Base-by-base conservation (phyloP, 148 eudicot species). In the Fagopyrum homotropicum region DNA sequence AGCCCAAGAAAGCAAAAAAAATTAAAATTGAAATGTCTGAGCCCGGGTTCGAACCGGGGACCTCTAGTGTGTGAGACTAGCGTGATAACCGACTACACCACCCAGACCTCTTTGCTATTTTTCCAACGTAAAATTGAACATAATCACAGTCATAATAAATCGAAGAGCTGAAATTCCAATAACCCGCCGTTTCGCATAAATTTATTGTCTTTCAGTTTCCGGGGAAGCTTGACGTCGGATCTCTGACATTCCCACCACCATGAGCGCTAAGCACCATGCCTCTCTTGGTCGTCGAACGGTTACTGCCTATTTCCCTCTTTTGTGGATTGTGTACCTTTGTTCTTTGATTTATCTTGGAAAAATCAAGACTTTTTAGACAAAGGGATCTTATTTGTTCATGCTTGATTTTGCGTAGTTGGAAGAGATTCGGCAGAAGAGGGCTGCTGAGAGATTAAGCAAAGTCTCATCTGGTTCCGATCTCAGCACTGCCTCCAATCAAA, bases 21-120 rank as follows among this genome's bases (percentile, higher is more conserved):
- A 22, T 22, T 22, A 22, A 22, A 22, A 22, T 22, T 22, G 0
- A 22, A 22, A 6, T 88, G 90, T 92, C 92, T 94, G 93, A 91
- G 96, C 98, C 98, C 97, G 92, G 96, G 90, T 92, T 92, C 97
- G 97, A 94, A 94, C 97, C 89, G 97, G 92, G 97, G 96, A 91
- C 98, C 98, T 94, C 91, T 89, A 90, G 96, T 89, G 98, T 94
- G 97, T 90, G 97, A 94, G 96, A 90, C 98, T 92, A 94, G 91
- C 96, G 96, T 90, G 98, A 94, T 94, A 94, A 91, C 96, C 93
- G 46, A 90, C 97, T 91, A 94, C 97, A 91, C 98, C 90, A 88
- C 95, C 90, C 89, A 88, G 95, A 90, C 92, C 2, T 9, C 6
- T 5, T 12, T 40, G 71, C 12, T 66, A 3, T 86, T 0, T 78